Evolutionary conservation across 2,329 filamentous ascomycete genomes (phyloP).

Genomic region (Beauveria sp.): DNA sequence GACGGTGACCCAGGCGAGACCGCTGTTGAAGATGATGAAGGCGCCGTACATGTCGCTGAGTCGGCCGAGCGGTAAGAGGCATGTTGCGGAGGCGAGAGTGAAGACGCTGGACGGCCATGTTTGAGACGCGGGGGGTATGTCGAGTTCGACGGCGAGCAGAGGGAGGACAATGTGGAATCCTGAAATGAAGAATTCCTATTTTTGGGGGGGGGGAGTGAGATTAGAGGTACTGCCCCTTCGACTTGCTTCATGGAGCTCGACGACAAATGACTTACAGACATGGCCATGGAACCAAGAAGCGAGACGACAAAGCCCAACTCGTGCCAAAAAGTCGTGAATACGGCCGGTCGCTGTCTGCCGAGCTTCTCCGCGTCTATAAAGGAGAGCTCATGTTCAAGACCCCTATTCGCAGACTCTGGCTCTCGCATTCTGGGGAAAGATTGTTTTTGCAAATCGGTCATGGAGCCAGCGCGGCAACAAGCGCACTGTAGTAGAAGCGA

Average conservation of each 20-base stretch:
- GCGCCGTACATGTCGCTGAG: conserved; percentile 52
- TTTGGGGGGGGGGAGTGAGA: too few species aligned
- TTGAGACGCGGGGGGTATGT: conserved; percentile 52
- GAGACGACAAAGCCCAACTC: conserved; percentile 54
- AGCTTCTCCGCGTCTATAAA: conserved; percentile 26
- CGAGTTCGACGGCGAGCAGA: conserved; percentile 49
- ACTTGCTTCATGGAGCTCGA: neutral
- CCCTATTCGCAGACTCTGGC: neutral
- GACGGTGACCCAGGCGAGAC: conserved; percentile 51
- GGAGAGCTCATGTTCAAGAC: neutral
- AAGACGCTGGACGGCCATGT: conserved; percentile 59
- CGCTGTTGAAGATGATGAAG: conserved; percentile 47
- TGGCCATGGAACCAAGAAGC: conserved; percentile 50
- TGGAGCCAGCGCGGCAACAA: too few species aligned
- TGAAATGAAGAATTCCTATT: conserved; percentile 64
- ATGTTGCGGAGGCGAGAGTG: conserved; percentile 44
- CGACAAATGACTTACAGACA: conserved; percentile 36
- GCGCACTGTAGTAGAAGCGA: too few species aligned
- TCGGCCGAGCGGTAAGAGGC: conserved; percentile 55
- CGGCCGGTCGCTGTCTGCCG: conserved; percentile 49
- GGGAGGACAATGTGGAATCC: conserved; percentile 67
- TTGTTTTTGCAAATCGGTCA: too few species aligned
- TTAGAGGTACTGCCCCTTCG: too few species aligned
- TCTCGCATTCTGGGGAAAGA: too few species aligned
- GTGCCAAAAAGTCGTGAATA: conserved; percentile 42